phyloP scores from a whole-genome alignment of 2,329 filamentous ascomycete genomes.

The Neonectria coccinea region DNA sequence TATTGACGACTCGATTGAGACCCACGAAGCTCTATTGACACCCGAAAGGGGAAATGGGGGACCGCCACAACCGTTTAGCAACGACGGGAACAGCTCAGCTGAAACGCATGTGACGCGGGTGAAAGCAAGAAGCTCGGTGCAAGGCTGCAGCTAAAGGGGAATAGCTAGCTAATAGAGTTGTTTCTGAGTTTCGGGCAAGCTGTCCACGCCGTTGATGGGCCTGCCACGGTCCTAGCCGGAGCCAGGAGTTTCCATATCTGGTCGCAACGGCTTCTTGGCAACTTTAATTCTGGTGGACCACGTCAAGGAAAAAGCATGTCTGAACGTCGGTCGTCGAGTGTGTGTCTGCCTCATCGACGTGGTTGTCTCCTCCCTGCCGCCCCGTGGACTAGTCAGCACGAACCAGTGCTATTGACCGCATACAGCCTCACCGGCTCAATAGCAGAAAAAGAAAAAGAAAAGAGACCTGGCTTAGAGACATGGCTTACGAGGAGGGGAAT shows the following conservation, averaged over 20 bases:
- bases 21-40: not conserved
- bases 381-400: not conserved
- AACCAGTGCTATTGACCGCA: not conserved
- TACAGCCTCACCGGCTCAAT: not conserved
- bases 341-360: not conserved
- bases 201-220: not conserved
- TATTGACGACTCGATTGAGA: not conserved
- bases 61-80: not conserved
- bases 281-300: not conserved
- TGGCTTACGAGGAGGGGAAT: not conserved
- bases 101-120: not conserved
- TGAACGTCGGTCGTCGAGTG: not conserved
- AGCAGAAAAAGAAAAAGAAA: not conserved
- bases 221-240: not conserved
- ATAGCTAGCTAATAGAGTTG: not conserved
- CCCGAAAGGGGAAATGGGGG: not conserved
- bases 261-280: not conserved
- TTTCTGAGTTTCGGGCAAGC: not conserved
- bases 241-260: not conserved
- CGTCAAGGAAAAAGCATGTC: not conserved
- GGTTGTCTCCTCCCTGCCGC: not conserved
- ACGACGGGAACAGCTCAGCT: not conserved
- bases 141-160: too few relatives aligned
- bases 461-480: not conserved
- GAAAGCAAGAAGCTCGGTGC: not conserved